Conservation (phyloP, 495 filamentous ascomycete species). For the Trypethelium eluteriae region DNA sequence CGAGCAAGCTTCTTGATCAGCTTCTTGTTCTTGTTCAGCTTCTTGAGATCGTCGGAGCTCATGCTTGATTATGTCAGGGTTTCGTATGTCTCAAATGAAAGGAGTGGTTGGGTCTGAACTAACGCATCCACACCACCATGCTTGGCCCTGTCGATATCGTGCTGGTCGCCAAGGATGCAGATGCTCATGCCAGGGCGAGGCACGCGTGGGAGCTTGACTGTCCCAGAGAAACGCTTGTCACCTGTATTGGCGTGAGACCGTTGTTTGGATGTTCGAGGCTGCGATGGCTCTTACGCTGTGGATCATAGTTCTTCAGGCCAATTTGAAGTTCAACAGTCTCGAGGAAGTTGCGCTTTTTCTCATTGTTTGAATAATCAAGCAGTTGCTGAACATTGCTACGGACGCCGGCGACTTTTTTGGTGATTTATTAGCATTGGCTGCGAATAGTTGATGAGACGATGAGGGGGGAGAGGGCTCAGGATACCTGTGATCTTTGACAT, state of each 20-base stretch:
- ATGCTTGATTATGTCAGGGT: constrained; percentile 39
- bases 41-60: constrained; percentile 97
- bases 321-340: constrained; percentile 94
- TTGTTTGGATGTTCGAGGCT: background rate
- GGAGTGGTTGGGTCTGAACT: too few relatives aligned
- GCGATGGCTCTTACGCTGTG: constrained; percentile 51
- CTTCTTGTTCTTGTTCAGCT: constrained; percentile 99
- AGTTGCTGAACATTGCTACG: constrained; percentile 29
- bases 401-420: constrained; percentile 28
- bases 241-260: constrained; percentile 26
- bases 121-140: constrained; percentile 85
- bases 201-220: constrained; percentile 82
- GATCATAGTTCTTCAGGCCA: constrained; percentile 99
- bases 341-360: constrained; percentile 99
- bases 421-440: background rate
- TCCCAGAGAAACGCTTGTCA: constrained; percentile 99
- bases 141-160: constrained; percentile 99
- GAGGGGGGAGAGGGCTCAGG: too few relatives aligned
- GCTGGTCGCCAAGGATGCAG: constrained; percentile 98
- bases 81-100: too few relatives aligned
- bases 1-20: constrained; percentile 99
- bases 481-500: constrained; percentile 30
- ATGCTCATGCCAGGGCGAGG: constrained; percentile 91
- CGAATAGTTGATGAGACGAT: background rate
- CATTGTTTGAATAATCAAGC: constrained; percentile 56